Base-by-base conservation (phyloP, 345 rosid genomes). In the Eucalyptus coolabah region DNA sequence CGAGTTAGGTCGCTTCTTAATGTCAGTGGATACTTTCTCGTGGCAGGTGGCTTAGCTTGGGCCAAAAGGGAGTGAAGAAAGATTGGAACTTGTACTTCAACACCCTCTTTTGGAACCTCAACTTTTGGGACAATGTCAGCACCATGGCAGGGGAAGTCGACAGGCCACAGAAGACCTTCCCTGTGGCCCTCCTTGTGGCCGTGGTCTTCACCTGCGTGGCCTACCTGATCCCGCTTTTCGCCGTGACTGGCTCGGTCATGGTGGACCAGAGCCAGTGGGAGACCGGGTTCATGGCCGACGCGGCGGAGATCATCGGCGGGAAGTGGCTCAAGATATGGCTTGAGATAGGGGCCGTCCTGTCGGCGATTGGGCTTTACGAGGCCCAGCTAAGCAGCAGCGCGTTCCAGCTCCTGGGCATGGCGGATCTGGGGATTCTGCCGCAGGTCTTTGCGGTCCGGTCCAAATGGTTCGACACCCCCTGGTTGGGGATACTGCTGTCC, bases 51-150 rank as follows among this genome's bases (percentile, higher is more conserved):
- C 86, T 95, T 72, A 95, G 96, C 90, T 90, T 95, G 54, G 98
- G 98, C 42, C 92, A 91, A 45, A 95, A 93, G 81, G 94, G 94
- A 3, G 92, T 93, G 37, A 88, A 93, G 87, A 97, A 93, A 63
- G 92, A 97, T 60, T 98, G 99, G 99, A 94, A 89, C 77, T 92
- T 95, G 56, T 98, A 89, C 91, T 95, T 98, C 94, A 98, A 98
- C 60, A 98, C 99, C 44, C 96, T 97, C 47, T 97, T 98, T 47
- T 97, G 99, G 99, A 97, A 98, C 92, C 90, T 98, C 92, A 97
- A 98, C 87, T 98, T 96, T 32, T 98, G 98, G 99, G 99, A 98
- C 88, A 97, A 91, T 60, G 99, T 94, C 6, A 98, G 99, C 86
- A 95, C 99, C 89, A 87, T 96, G 50, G 98, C 98, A 6, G 98